Evolutionary conservation across 2,329 filamentous ascomycete species (phyloP), one percentile per base, ranked within the genome.

Genomic region (Proliferodiscus dingleyae): DNA sequence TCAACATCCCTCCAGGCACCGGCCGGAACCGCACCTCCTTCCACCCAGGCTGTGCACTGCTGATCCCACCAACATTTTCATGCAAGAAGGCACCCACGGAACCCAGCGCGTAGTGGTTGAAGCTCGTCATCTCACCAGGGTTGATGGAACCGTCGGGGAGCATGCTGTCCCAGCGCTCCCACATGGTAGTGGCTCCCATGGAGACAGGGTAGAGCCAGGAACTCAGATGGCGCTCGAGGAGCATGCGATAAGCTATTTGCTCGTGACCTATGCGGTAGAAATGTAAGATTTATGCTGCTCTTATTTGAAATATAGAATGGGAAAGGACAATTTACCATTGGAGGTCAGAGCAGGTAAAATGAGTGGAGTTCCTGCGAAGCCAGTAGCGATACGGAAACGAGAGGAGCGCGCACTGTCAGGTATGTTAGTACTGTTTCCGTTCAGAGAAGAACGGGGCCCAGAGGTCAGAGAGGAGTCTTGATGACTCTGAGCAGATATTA

Each of bases 161-260:
- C 53, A 60, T 55, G 13, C 55, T 58, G 36, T 60, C 57, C 56
- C 57, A 60, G 9, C 57, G 29, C 33, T 60, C 57, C 57, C 56
- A 57, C 45, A 56, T 56, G 8, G 56, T 60, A 2, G 57, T 60
- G 5, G 55, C 56, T 11, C 57, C 57, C 56, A 60, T 60, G 2
- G 53, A 55, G 15, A 60, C 51, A 3, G 57, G 50, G 34, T 59
- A 60, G 4, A 60, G 26, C 56, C 57, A 60, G 10, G 42, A 63
- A 0, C 66, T 66, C 28, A 63, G 65, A 10, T 56, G 45, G 4
- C 60, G 63, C 39, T 66, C 60, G 2, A 65, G 51, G 2, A 70
- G 53, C 64, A 70, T 69, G 7, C 63, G 60, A 44, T 69, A 69
- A 18, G 59, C 60, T 2, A 61, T 24, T 16, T 54, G 55, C 3